Conservation (phyloP, 2,329 filamentous ascomycete genomes). For the Teratosphaeria epicoccoides region DNA sequence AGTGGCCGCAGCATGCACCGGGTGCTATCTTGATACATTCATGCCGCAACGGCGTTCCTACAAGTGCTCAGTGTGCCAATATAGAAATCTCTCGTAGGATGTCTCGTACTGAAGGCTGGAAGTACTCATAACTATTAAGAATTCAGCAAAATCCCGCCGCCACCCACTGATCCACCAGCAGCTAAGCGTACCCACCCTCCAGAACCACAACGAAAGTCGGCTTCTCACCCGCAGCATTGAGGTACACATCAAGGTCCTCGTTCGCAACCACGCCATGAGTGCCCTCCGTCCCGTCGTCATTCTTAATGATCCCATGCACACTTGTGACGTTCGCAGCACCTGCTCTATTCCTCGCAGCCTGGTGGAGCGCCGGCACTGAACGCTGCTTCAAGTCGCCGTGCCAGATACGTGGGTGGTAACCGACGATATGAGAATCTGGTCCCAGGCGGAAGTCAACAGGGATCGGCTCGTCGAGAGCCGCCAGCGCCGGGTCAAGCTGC, state of each 20-base stretch:
- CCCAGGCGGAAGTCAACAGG: conserved; percentile 62
- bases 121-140: neutral
- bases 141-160: neutral
- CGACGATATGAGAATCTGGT: conserved; percentile 47
- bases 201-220: conserved; percentile 36
- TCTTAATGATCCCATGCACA: conserved; percentile 54
- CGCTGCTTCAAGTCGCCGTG: conserved; percentile 50
- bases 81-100: too few species aligned
- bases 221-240: conserved; percentile 51
- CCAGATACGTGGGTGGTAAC: conserved; percentile 47
- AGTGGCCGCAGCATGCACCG: too few species aligned
- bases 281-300: conserved; percentile 44
- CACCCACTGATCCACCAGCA: neutral
- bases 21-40: too few species aligned
- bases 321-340: conserved; percentile 47
- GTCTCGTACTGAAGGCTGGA: neutral
- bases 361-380: conserved; percentile 53
- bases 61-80: too few species aligned
- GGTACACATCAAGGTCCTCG: conserved; percentile 60
- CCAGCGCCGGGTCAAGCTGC: conserved; percentile 7
- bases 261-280: conserved; percentile 57
- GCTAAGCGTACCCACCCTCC: conserved; percentile 16
- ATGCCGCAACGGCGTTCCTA: too few species aligned
- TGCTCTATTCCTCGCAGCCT: conserved; percentile 50
- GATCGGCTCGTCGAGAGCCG: conserved; percentile 25